Percentiles rank a stretch among this genome's conserved stretches.
These are phyloP conservation scores for Smallanthus sonchifolius DNA, from an alignment of 129 eudicot species.

Conservation along the genomic window DNA sequence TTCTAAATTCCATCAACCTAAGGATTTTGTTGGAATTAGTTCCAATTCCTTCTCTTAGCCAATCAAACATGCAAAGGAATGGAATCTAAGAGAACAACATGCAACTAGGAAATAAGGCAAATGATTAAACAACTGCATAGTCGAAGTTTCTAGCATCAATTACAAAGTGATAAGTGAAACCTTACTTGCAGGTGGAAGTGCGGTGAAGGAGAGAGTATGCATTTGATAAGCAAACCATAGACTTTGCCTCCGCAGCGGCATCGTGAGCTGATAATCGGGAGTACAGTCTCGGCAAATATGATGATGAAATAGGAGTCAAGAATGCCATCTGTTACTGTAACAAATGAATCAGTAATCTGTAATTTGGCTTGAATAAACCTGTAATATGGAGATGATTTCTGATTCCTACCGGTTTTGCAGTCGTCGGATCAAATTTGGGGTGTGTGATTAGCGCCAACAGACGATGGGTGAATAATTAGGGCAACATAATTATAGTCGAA, in stretches of 20 bases:
- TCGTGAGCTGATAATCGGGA: conserved; percentile 22
- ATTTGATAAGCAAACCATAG: conserved; percentile 24
- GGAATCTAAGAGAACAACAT: not conserved
- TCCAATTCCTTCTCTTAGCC: too few relatives aligned
- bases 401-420: not conserved
- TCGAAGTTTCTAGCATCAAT: not conserved
- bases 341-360: conserved; percentile 9
- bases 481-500: not conserved
- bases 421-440: not conserved
- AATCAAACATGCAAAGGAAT: too few relatives aligned
- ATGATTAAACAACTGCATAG: not conserved
- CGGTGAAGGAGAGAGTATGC: conserved; percentile 25
- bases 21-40: too few relatives aligned
- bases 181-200: conserved; percentile 29
- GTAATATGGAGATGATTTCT: not conserved
- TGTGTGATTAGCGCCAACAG: not conserved
- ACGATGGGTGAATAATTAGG: not conserved
- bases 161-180: not conserved
- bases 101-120: not conserved
- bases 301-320: conserved; percentile 34
- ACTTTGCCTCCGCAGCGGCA: conserved; percentile 3
- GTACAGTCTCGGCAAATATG: conserved; percentile 16
- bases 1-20: too few relatives aligned
- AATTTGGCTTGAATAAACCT: not conserved
- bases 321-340: conserved; percentile 32